Base-by-base conservation (phyloP, 148 eudicot species). In the Beta vulgaris region DNA sequence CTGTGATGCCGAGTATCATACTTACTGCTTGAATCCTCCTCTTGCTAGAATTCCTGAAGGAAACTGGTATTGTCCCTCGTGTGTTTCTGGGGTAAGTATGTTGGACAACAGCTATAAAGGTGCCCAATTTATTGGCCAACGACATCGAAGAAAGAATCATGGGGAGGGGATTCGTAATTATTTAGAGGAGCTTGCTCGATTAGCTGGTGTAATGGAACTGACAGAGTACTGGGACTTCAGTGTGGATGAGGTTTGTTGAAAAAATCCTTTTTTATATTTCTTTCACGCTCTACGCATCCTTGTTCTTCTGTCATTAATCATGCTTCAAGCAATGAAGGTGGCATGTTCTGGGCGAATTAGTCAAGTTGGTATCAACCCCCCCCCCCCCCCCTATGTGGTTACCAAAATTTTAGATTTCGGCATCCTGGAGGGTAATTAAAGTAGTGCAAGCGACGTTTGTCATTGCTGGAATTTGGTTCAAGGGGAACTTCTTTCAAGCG, bases 11-110 rank as follows among this genome's bases (percentile, higher is more conserved):
- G 95, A 88, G 71, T 90, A 90, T 80, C 95, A 90, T 73, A 88
- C 84, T 9, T 90, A 90, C 78, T 88, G 91, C 82, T 83, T 90
- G 80, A 82, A 75, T 72, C 91, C 95, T 70, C 90, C 95, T 48
- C 91, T 88, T 81, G 86, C 86, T 57, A 85, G 87, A 74, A 87
- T 90, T 35, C 95, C 95, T 12, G 86, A 84, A 35, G 95, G 90
- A 53, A 90, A 88, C 74, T 90, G 95, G 95, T 88, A 88, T 80
- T 90, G 95, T 68, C 95, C 90, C 9, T 85, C 88, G 32, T 90
- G 94, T 84, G 85, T 82, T 64, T 71, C 85, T 73, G 84, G 84
- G 63, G 77, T 77, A 31, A 76, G 31, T 49, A 65, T 75, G 62
- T 76, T 67, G 40, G 71, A 62, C 40, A 76, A 68, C 18, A 75